Percentiles rank a stretch among this genome's conserved stretches.
These are phyloP conservation scores for Maudiozyma barnettii DNA, from an alignment of 805 yeast genomes.

Conservation along the genomic window DNA sequence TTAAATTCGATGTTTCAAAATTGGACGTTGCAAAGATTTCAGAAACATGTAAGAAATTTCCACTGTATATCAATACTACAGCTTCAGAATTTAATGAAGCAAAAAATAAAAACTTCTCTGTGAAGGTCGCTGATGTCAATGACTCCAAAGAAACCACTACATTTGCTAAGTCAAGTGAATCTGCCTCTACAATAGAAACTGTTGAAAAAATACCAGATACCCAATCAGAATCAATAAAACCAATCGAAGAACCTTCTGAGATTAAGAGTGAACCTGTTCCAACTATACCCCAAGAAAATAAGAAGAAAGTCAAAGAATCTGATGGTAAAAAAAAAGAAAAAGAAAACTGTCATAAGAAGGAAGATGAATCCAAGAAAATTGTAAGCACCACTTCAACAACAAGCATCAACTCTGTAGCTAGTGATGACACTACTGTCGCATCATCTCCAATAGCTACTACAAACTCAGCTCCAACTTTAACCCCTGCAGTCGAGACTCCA, in stretches of 20 bases:
- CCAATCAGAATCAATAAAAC: not conserved
- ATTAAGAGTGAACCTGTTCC: not conserved
- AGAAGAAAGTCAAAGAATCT: not conserved
- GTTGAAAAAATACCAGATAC: not conserved
- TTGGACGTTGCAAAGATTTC: conserved; percentile 3
- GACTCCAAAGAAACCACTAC: not conserved
- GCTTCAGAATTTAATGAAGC: conserved; percentile 26
- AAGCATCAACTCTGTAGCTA: conserved; percentile 10
- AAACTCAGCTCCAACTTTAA: conserved; percentile 4
- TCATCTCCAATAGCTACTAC: conserved; percentile 9
- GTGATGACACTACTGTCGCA: not conserved
- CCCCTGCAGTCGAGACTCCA: conserved; percentile 6
- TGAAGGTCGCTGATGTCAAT: not conserved
- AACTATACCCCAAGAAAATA: not conserved
- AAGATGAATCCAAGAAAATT: not conserved
- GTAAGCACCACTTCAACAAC: conserved; percentile 2
- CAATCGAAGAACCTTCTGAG: not conserved
- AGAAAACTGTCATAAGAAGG: conserved; percentile 1
- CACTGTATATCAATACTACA: conserved; percentile 24
- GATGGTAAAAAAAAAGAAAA: not conserved
- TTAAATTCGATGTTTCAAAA: conserved; percentile 21
- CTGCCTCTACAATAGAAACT: not conserved
- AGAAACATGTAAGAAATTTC: conserved; percentile 15
- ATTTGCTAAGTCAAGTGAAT: not conserved
- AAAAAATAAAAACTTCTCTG: conserved; percentile 9